phyloP scores from a whole-genome alignment of 495 filamentous ascomycete genomes.

The Xylaria grammica region DNA sequence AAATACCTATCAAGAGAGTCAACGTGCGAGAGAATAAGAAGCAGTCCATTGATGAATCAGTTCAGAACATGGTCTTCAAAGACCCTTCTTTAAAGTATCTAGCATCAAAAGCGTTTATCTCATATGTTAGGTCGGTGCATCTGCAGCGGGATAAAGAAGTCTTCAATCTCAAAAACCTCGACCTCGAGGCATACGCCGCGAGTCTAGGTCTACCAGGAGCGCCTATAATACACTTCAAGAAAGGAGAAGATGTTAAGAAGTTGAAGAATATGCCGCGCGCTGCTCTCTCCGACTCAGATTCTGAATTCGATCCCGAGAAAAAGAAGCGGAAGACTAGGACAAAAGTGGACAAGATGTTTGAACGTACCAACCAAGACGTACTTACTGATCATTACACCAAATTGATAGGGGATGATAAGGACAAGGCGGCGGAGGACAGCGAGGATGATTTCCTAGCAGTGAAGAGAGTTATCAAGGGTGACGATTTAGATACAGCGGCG shows the following conservation, averaged over 20 bases:
- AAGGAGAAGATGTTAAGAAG: constrained; percentile 82
- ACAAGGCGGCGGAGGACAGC: constrained; percentile 50
- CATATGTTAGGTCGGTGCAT: constrained; percentile 80
- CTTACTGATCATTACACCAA: constrained; percentile 89
- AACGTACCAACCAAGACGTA: constrained; percentile 92
- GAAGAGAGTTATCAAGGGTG: constrained; percentile 76
- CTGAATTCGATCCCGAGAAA: constrained; percentile 51
- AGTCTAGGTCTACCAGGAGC: constrained; percentile 89
- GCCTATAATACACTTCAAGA: constrained; percentile 88
- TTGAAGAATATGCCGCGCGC: constrained; percentile 83
- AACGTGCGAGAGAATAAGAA: constrained; percentile 90
- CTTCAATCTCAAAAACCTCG: constrained; percentile 79
- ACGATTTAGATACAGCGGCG: constrained; percentile 45
- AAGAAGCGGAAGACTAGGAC: constrained; percentile 76
- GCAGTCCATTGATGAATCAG: constrained; percentile 76
- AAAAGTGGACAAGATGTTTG: constrained; percentile 96
- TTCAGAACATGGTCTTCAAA: constrained; percentile 95
- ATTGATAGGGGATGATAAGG: constrained; percentile 71
- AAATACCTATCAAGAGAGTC: constrained; percentile 82
- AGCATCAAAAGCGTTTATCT: constrained; percentile 93
- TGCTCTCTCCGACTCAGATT: constrained; percentile 56
- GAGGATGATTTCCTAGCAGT: constrained; percentile 85
- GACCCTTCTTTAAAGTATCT: constrained; percentile 93
- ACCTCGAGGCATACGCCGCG: constrained; percentile 82
- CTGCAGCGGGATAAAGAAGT: constrained; percentile 92